phyloP scores from a whole-genome alignment of 306 rosid genomes.

The Benincasa hispida region DNA sequence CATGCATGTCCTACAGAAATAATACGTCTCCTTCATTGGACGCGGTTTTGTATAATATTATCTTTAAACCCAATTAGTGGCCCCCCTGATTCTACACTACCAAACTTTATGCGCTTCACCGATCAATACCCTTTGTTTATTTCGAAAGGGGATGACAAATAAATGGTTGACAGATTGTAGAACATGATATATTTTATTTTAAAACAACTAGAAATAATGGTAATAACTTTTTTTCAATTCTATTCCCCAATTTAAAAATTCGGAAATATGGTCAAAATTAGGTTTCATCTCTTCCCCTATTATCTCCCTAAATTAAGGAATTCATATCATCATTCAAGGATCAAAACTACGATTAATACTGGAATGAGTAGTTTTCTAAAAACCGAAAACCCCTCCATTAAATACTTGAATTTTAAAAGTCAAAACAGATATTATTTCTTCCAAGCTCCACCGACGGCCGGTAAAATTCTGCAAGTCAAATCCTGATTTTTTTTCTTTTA shows the following conservation, averaged over 20 bases:
- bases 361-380: background rate
- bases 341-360: background rate
- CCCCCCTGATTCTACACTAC: background rate
- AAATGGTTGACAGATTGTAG: background rate
- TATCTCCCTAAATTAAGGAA: constrained; percentile 1
- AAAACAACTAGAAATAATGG: background rate
- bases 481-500: background rate
- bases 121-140: background rate
- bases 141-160: background rate
- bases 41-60: constrained; percentile 4
- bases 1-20: background rate
- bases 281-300: background rate
- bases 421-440: background rate
- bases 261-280: background rate
- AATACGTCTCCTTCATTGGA: background rate
- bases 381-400: background rate
- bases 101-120: background rate
- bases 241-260: background rate
- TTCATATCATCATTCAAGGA: background rate
- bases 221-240: background rate
- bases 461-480: background rate
- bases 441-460: background rate
- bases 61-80: background rate
- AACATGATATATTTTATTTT: background rate
- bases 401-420: background rate